Evolutionary conservation across 2,329 filamentous ascomycete species (phyloP).

Genomic region (Furcasterigmium sp.): DNA sequence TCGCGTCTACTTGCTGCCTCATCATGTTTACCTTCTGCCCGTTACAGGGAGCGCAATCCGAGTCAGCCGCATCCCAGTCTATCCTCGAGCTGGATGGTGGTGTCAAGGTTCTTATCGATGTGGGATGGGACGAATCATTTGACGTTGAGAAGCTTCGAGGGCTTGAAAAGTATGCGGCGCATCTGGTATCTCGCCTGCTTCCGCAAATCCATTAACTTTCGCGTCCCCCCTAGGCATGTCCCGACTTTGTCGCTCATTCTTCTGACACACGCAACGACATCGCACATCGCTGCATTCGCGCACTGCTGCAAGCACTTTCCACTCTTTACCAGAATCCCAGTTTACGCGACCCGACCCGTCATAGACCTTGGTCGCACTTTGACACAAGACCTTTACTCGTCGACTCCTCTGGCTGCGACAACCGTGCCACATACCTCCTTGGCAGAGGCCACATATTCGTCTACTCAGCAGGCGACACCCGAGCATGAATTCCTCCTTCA

Average conservation of each 20-base stretch:
- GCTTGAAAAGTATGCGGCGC: constrained; percentile 70
- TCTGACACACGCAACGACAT: constrained; percentile 86
- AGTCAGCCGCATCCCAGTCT: constrained; percentile 86
- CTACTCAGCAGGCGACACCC: constrained; percentile 42
- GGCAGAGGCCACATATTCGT: constrained; percentile 54
- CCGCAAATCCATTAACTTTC: constrained; percentile 1
- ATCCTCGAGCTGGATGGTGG: constrained; percentile 94
- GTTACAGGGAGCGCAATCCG: constrained; percentile 83
- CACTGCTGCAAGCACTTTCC: constrained; percentile 98
- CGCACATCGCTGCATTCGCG: constrained; percentile 88
- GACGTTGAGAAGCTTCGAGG: constrained; percentile 76
- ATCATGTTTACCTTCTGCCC: constrained; percentile 95
- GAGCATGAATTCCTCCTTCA: constrained; percentile 54
- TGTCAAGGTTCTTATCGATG: constrained; percentile 89
- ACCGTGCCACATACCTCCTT: constrained; percentile 71
- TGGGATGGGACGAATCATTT: constrained; percentile 94
- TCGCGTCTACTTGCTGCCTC: constrained; percentile 10
- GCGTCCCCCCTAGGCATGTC: constrained; percentile 58
- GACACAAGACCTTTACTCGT: constrained; percentile 87
- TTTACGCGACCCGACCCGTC: constrained; percentile 91
- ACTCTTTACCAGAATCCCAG: constrained; percentile 82
- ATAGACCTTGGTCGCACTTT: constrained; percentile 89
- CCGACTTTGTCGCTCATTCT: constrained; percentile 90
- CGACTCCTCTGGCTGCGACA: constrained; percentile 80
- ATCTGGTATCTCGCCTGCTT: not conserved